Evolutionary conservation across 1,139 yeast species (phyloP), one percentile per base, ranked within the genome.

Genomic region (Debaryomyces sp.): DNA sequence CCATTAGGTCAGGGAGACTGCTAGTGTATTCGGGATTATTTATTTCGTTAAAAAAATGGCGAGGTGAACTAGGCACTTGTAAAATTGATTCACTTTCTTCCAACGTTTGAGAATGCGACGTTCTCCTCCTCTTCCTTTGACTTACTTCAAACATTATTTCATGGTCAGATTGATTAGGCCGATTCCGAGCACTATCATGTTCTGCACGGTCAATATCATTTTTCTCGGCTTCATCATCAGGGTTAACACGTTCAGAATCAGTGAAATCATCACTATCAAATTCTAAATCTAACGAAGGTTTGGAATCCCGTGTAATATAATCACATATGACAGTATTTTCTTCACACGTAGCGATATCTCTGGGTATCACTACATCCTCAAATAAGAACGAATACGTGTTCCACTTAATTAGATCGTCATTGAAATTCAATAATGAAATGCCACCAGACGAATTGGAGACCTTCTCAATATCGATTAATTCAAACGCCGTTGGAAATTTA

Each of bases 401-500:
- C 73, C 71, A 67, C 12, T 49, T 50, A 0, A 62, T 22, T 21
- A 68, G 47, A 35, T 67, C 70, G 3, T 50, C 45, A 15, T 52
- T 62, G 38, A 48, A 52, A 13, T 46, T 43, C 39, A 63, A 35
- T 13, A 41, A 30, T 12, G 43, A 30, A 12, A 21, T 21, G 12
- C 35, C 43, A 30, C 36, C n/a, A 5, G 36, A 30, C 30, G 37
- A 7, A 21, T 32, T 41, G 8, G 35, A 30, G 12, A 39, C 7
- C 8, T 30, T 41, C 21, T 41, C 43, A 6, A 29, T 27, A 42
- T 64, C 70, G 2, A 69, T 62, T 22, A 63, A 49, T 27, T 66
- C 65, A 49, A 70, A 73, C 1, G 63, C 45, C 0, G 78, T 71
- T 1, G 71, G 69, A 30, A 64, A 57, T 5, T 27, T 23, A 12